phyloP scores from a whole-genome alignment of 305 asterid species.

The Fraxinus sp. region DNA sequence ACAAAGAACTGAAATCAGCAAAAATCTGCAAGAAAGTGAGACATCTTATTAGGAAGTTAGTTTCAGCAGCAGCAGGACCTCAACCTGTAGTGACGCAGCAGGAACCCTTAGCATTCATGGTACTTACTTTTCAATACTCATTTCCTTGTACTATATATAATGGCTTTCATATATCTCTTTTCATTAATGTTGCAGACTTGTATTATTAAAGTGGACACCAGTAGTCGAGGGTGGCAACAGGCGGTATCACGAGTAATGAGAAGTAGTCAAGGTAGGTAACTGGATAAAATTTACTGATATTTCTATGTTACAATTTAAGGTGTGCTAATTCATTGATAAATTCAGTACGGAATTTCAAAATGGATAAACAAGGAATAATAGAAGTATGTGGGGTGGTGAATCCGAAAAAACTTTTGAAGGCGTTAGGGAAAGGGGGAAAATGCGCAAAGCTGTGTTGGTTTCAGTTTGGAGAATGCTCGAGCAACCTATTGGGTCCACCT shows the following conservation, averaged over 20 bases:
- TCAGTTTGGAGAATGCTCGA: background rate
- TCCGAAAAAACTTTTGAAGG: background rate
- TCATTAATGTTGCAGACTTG: background rate
- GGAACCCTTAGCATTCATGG: background rate
- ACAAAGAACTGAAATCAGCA: background rate
- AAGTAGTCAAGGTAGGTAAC: background rate
- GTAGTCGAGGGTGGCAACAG: background rate
- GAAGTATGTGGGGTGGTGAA: background rate
- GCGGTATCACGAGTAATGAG: background rate
- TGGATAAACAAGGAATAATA: background rate
- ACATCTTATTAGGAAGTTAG: background rate
- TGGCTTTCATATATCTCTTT: background rate
- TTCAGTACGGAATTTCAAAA: background rate
- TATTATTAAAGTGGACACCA: background rate
- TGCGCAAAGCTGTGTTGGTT: background rate
- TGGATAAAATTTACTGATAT: background rate
- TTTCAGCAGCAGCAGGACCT: background rate
- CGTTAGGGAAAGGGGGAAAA: background rate
- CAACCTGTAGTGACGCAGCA: background rate
- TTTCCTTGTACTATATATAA: background rate
- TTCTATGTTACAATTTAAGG: background rate
- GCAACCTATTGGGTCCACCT: background rate
- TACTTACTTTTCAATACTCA: background rate
- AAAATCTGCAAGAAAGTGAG: background rate
- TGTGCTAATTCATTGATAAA: background rate